These are phyloP conservation scores for Trametes villosa DNA, from an alignment of 768 basidiomycete species.

Conservation along the genomic window DNA sequence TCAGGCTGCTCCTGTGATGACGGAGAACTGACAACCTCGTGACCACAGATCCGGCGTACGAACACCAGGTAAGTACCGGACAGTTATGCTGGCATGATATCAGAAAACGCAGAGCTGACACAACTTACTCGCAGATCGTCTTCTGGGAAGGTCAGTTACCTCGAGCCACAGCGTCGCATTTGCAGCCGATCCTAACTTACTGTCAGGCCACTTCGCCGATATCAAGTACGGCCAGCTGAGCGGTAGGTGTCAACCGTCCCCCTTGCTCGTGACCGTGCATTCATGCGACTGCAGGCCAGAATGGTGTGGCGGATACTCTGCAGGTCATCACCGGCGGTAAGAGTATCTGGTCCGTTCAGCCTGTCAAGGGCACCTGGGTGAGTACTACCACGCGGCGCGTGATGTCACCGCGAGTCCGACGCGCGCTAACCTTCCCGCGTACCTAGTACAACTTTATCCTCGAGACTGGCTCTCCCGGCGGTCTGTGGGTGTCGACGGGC, in stretches of 20 bases:
- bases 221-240: constrained; percentile 29
- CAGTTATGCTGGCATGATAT: too few relatives aligned
- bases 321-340: constrained; percentile 31
- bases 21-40: not conserved
- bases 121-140: constrained; percentile 20
- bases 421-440: not conserved
- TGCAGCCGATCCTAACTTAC: not conserved
- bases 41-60: constrained; percentile 24
- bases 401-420: not conserved
- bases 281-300: constrained; percentile 19
- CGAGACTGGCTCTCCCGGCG: constrained; percentile 27
- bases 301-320: constrained; percentile 27
- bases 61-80: constrained; percentile 20
- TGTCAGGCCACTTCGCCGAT: constrained; percentile 26
- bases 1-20: not conserved
- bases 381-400: not conserved
- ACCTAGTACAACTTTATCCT: constrained; percentile 30
- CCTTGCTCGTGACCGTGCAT: not conserved
- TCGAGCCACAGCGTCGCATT: not conserved
- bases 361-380: constrained; percentile 30
- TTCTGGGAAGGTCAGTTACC: constrained; percentile 25
- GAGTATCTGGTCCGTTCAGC: constrained; percentile 29
- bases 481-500: constrained; percentile 32
- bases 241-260: constrained; percentile 9
- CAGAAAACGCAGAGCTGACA: not conserved